Evolutionary conservation across 352 stramenopile species (phyloP), one percentile per base, ranked within the genome.

Genomic region (Globisporangium nodosum): DNA sequence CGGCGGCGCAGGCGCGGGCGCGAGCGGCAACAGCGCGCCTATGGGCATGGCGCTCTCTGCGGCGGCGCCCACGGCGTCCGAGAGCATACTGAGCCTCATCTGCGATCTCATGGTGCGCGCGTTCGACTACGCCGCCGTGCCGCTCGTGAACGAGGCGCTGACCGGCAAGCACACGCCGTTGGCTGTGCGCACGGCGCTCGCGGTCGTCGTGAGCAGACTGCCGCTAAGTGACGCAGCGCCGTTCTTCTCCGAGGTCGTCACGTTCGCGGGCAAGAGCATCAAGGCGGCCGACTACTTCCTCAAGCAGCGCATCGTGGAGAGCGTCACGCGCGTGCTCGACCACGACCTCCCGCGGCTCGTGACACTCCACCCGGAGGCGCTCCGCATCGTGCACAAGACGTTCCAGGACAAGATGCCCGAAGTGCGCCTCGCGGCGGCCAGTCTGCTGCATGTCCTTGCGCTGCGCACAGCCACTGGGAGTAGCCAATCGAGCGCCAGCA

Each of bases 371-470:
- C 47, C 66, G 3, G 86, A 95, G 20, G 81, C 80, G 15, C 55
- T 94, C 20, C 89, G 90, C 61, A 81, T 94, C 24, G 82, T 86
- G 2, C 67, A 40, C 52, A 89, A 90, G 56, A 76, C 50, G 13
- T 79, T 76, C 54, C 80, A 91, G 52, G 84, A 95, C 61, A 95
- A 95, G 62, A 65, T 60, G 3, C 80, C 84, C 0, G 84, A 95
- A 61, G 80, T 95, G 8, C 72, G 86, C 1, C 64, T 82, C 33
- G 82, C 79, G 3, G 68, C 80, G 0, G 82, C 81, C 0, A 74
- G 67, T 7, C 61, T 95, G 33, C 61, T 95, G 49, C 73, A 79
- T 39, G 79, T 88, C 24, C 58, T 95, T 45, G 75, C 81, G 2
- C 71, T 76, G 15, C 70, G 83, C 11, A 85, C 83, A 12, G 73